Conservation (phyloP, 139 green algal genomes). For the Raphidocelis subcapitata region DNA sequence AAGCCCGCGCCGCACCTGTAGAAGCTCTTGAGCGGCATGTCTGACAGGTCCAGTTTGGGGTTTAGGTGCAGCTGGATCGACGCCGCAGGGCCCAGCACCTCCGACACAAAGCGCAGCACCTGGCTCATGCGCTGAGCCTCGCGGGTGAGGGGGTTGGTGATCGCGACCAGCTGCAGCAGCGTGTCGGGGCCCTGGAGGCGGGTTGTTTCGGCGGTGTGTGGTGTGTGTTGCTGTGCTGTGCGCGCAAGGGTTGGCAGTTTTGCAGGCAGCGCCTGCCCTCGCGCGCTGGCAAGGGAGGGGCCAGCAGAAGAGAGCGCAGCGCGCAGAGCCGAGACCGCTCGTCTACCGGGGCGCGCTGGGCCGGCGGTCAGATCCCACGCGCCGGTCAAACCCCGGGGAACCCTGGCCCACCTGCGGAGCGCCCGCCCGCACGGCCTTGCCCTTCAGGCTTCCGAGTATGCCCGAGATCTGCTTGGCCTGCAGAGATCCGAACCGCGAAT, state of each 20-base stretch:
- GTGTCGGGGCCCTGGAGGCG: conserved; percentile 2
- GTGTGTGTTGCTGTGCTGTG: background rate
- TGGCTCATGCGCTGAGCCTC: conserved; percentile 44
- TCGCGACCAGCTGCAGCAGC: conserved; percentile 47
- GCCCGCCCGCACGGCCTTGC: background rate
- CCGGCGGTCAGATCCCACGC: no score
- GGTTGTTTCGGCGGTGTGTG: conserved; percentile 5
- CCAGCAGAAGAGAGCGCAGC: no score
- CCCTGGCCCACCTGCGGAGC: background rate
- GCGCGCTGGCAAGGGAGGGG: no score
- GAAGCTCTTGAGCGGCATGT: conserved; percentile 91
- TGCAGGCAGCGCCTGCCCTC: no score
- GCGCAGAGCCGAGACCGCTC: no score
- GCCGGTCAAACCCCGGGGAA: no score
- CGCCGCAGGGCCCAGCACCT: conserved; percentile 29
- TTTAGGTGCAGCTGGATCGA: conserved; percentile 53
- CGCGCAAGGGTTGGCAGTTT: no score
- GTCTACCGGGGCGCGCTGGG: no score
- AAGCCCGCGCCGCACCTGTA: conserved; percentile 57
- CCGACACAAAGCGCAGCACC: conserved; percentile 53
- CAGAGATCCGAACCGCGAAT: background rate
- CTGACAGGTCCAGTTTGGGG: conserved; percentile 60
- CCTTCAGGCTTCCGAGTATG: background rate
- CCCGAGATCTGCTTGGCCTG: background rate
- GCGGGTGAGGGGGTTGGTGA: conserved; percentile 72